Conservation (phyloP, 2,329 filamentous ascomycete genomes). For the Aspergillus clavatus region DNA sequence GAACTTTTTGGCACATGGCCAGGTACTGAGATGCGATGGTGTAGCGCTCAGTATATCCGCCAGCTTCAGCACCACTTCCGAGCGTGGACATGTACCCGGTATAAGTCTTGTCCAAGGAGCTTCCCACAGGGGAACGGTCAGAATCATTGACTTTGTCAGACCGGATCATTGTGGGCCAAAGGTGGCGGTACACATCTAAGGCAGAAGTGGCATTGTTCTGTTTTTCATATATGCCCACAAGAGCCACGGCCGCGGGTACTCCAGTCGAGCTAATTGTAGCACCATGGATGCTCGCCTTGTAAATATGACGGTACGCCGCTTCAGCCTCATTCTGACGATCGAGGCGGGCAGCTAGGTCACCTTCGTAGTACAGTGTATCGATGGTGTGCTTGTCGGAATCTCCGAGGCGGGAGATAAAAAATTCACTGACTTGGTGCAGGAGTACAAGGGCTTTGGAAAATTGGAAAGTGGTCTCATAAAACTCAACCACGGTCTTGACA, state of each 20-base stretch:
- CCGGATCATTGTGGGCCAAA: slow-evolving; percentile 47
- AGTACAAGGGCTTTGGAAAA: slow-evolving; percentile 29
- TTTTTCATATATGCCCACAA: slow-evolving; percentile 44
- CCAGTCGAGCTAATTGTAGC: slow-evolving; percentile 36
- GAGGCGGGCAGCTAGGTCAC: slow-evolving; percentile 43
- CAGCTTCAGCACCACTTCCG: slow-evolving; percentile 38
- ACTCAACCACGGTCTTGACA: slow-evolving; percentile 34
- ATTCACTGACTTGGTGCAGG: slow-evolving; percentile 30
- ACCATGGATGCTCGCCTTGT: slow-evolving; percentile 31
- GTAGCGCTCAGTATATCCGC: slow-evolving; percentile 43
- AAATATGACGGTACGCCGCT: slow-evolving; percentile 45
- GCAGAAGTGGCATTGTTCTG: slow-evolving; percentile 45
- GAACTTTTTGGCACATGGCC: slow-evolving; percentile 41
- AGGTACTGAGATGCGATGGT: slow-evolving; percentile 48
- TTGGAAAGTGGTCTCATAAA: slow-evolving; percentile 36
- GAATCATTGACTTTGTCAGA: slow-evolving; percentile 40
- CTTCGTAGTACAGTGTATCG: slow-evolving; percentile 46
- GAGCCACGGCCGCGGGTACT: slow-evolving; percentile 44
- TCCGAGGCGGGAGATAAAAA: slow-evolving; percentile 28
- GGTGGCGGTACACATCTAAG: slow-evolving; percentile 41
- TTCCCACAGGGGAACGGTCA: slow-evolving; percentile 33
- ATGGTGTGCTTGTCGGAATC: slow-evolving; percentile 43
- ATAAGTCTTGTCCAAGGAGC: slow-evolving; percentile 45
- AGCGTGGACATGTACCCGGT: slow-evolving; percentile 47
- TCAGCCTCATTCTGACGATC: slow-evolving; percentile 30